Evolutionary conservation across 257 asterid species (phyloP).

Genomic region (Forsythia viridissima): DNA sequence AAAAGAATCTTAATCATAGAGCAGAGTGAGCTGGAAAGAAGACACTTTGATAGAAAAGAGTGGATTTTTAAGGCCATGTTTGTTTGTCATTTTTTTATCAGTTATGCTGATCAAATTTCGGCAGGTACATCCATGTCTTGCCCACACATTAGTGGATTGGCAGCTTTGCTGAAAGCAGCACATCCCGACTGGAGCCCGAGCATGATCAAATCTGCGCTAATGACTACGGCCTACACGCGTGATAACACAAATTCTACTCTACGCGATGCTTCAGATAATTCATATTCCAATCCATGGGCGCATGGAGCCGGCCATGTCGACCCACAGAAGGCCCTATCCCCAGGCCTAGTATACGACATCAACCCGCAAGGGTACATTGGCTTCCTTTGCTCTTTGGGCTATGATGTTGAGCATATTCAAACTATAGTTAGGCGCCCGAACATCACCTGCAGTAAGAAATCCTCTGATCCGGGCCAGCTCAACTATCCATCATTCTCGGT

Average conservation of each 20-base stretch:
- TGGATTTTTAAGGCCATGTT: neutral
- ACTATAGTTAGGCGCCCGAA: constrained; percentile 39
- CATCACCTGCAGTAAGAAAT: constrained; percentile 40
- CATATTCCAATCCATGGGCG: constrained; percentile 38
- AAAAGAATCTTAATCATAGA: neutral
- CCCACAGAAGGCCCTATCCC: constrained; percentile 48
- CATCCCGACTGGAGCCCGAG: constrained; percentile 56
- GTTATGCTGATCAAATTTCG: neutral
- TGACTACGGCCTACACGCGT: constrained; percentile 48
- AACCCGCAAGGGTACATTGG: constrained; percentile 34
- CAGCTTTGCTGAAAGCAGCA: constrained; percentile 50
- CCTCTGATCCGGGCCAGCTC: constrained; percentile 45
- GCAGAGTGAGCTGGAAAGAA: neutral
- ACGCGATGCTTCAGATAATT: constrained; percentile 40
- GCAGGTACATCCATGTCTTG: constrained; percentile 62
- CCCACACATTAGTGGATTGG: constrained; percentile 54
- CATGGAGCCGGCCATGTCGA: constrained; percentile 55
- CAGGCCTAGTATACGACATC: constrained; percentile 47
- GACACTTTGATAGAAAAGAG: neutral
- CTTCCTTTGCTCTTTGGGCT: constrained; percentile 49
- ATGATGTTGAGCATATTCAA: constrained; percentile 28
- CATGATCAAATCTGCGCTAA: constrained; percentile 53
- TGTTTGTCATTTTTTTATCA: neutral
- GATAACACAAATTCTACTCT: constrained; percentile 44
- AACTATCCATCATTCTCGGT: constrained; percentile 52